Conservation (phyloP, 169 alveolate genomes). For the Theileria annulata region DNA sequence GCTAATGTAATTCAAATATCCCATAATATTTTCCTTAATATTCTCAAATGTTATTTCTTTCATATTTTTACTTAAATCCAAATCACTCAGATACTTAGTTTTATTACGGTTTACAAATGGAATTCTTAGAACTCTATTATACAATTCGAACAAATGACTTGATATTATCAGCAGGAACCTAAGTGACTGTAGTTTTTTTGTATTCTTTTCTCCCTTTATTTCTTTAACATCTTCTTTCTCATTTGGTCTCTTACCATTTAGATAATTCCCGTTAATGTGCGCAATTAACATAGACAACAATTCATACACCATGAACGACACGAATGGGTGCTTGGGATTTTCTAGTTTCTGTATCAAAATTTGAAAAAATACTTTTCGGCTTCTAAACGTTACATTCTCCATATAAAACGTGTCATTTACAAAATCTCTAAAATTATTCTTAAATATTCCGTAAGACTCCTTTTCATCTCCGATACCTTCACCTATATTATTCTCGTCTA, state of each 20-base stretch:
- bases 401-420: background rate
- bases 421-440: background rate
- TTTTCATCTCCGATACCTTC: background rate
- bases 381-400: background rate
- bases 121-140: background rate
- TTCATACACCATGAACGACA: background rate
- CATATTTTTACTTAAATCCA: background rate
- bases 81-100: conserved; percentile 1
- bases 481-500: background rate
- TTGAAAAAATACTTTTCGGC: background rate
- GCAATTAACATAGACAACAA: background rate
- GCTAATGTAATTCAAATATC: conserved; percentile 1
- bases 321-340: background rate
- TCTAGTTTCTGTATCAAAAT: background rate
- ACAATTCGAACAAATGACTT: background rate
- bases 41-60: background rate
- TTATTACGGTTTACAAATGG: background rate
- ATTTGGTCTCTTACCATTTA: background rate
- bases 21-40: background rate
- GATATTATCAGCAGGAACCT: conserved; percentile 1
- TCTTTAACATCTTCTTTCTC: background rate
- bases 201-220: background rate
- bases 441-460: background rate
- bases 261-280: background rate
- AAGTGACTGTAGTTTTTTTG: background rate